Base-by-base conservation (phyloP, 768 basidiomycete genomes). In the Galerina marginata region DNA sequence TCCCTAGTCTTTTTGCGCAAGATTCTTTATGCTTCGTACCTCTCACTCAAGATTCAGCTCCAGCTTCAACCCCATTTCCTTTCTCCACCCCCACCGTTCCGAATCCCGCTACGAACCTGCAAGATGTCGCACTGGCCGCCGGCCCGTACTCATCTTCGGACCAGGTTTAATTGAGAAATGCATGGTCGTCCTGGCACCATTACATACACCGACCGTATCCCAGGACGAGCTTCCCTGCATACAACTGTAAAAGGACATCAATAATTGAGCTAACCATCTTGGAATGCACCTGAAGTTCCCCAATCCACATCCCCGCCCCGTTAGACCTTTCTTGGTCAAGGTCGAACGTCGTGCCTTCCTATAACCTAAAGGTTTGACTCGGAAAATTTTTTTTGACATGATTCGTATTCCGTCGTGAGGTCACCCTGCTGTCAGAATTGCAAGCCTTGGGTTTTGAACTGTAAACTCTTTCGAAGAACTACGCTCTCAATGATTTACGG, bases 281-380 rank as follows among this genome's bases (percentile, higher is more conserved):
- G 11, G 40, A 43, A 54, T 26, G 40, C 37, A 12, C 51, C 37
- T 51, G 26, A 33, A 20, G 36, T 29, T 26, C 39, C 39, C 51
- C 52, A 67, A 71, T n/a, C 60, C 60, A 72, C 72, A 77, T 54
- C 54, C 64, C 54, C 42, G 29, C 54, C 14, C 33, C 56, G n/a
- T 54, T 33, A 33, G 29, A 33, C 29, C 29, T 33, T 33, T 33
- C 29, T 33, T 7, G 20, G 29, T 33, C 29, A 33, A 33, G 29
- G 20, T 20, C 20, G 20, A 33, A 33, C 29, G 29, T 33, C 29
- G 39, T 12, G 26, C 51, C 39, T 53, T 42, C 42, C 51, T 15
- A 15, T 42, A 39, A 40, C 39, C 51, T 25, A 53, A 20, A 25
- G 38, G 9, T 29, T 40, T 40, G 29, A 7, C 29, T 33, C 5